phyloP scores from a whole-genome alignment of 2,329 filamentous ascomycete genomes.

The Rutstroemia sp. region DNA sequence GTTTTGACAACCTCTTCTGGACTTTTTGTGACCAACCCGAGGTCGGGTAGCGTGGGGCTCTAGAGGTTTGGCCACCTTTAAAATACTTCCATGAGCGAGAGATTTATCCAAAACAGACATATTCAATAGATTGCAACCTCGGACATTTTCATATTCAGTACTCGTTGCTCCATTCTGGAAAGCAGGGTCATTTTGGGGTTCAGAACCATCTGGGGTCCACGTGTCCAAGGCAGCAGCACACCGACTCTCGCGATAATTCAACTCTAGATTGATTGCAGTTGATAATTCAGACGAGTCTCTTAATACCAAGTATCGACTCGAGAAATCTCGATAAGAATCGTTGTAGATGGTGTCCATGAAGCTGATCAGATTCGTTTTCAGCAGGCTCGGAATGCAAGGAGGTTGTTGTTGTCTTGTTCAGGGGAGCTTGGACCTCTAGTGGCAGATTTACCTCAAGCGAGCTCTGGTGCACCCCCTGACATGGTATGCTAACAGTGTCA shows the following conservation, averaged over 20 bases:
- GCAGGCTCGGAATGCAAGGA: too few relatives aligned
- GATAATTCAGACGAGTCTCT: neutral
- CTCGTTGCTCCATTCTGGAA: neutral
- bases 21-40: neutral
- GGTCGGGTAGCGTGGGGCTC: neutral
- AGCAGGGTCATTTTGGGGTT: neutral
- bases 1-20: neutral
- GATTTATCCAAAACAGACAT: too few relatives aligned
- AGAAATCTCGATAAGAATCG: neutral
- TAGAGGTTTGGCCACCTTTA: neutral
- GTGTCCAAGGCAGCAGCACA: neutral
- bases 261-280: neutral
- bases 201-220: neutral
- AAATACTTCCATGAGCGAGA: neutral
- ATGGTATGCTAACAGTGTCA: too few relatives aligned
- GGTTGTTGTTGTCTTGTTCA: too few relatives aligned
- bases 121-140: too few relatives aligned
- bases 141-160: too few relatives aligned
- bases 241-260: neutral
- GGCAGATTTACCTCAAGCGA: too few relatives aligned
- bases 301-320: neutral
- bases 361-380: neutral
- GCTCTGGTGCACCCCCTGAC: too few relatives aligned
- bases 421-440: too few relatives aligned
- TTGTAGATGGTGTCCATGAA: neutral